Evolutionary conservation across 345 rosid genomes (phyloP).

Genomic region (Nephelium lappaceum): DNA sequence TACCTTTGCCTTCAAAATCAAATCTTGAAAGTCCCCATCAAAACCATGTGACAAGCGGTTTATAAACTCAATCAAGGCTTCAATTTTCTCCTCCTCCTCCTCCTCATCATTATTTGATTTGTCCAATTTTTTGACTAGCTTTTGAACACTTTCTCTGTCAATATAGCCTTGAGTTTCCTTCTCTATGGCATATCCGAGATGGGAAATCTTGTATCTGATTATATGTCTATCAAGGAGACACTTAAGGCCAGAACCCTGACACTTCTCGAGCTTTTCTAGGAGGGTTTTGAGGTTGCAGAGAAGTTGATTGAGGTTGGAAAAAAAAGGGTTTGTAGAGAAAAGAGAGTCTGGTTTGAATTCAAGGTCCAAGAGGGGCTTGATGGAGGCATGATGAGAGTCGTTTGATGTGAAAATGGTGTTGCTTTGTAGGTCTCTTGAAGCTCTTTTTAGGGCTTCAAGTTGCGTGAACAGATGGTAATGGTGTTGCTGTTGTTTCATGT

Average conservation of each 20-base stretch:
- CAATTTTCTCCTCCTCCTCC: slow-evolving; percentile 41
- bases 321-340: slow-evolving; percentile 26
- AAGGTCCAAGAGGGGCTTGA: slow-evolving; percentile 32
- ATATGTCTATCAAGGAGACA: slow-evolving; percentile 43
- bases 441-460: slow-evolving; percentile 35
- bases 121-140: slow-evolving; percentile 32
- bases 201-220: slow-evolving; percentile 44
- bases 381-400: slow-evolving; percentile 24
- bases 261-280: slow-evolving; percentile 33
- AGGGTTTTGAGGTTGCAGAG: slow-evolving; percentile 40
- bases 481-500: slow-evolving; percentile 26
- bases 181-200: slow-evolving; percentile 33
- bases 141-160: slow-evolving; percentile 37
- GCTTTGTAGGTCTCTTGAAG: slow-evolving; percentile 45
- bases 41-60: slow-evolving; percentile 47
- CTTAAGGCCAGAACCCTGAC: slow-evolving; percentile 29
- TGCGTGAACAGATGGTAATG: slow-evolving; percentile 3
- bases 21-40: slow-evolving; percentile 51
- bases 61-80: slow-evolving; percentile 41
- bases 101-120: slow-evolving; percentile 14
- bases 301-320: slow-evolving; percentile 37
- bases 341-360: slow-evolving; percentile 16
- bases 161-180: slow-evolving; percentile 34
- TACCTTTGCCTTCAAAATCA: slow-evolving; percentile 47
- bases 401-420: slow-evolving; percentile 34